These are phyloP conservation scores for Glomus cerebriforme DNA, from an alignment of 192 early-diverging fungal species.

Conservation along the genomic window DNA sequence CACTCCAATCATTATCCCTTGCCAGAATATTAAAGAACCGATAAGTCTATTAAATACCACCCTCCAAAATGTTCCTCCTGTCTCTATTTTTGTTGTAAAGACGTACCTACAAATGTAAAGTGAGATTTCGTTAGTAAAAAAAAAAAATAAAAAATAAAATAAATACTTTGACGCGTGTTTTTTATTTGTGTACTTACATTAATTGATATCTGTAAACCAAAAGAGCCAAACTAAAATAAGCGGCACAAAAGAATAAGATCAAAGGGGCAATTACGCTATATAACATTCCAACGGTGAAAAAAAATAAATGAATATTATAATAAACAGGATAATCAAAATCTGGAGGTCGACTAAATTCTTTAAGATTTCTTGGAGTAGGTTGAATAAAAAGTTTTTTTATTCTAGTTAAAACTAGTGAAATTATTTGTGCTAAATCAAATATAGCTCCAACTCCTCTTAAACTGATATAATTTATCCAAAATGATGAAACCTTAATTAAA, in stretches of 20 bases:
- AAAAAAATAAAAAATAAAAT: background rate
- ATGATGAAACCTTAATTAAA: constrained; percentile 56
- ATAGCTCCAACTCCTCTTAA: constrained; percentile 64
- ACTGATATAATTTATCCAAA: constrained; percentile 78
- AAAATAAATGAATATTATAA: constrained; percentile 69
- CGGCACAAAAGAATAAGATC: constrained; percentile 61
- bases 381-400: constrained; percentile 59
- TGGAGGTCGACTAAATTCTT: constrained; percentile 63
- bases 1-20: constrained; percentile 65
- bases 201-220: constrained; percentile 73
- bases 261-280: constrained; percentile 75
- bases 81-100: constrained; percentile 70
- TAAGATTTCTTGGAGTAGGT: constrained; percentile 69
- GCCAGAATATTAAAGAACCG: constrained; percentile 64
- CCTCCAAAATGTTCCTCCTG: constrained; percentile 73
- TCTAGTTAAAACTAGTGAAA: constrained; percentile 55
- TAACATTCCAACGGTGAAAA: constrained; percentile 71
- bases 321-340: constrained; percentile 73
- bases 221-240: constrained; percentile 65
- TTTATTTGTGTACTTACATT: constrained; percentile 45
- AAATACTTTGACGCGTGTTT: background rate
- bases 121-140: no score
- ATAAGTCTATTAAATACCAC: constrained; percentile 70
- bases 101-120: constrained; percentile 60
- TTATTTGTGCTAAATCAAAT: constrained; percentile 68